A percentile compares a stretch with the other conserved stretches of the same genome.
phyloP scores from a whole-genome alignment of 345 rosid species.

The Populus deltoides region DNA sequence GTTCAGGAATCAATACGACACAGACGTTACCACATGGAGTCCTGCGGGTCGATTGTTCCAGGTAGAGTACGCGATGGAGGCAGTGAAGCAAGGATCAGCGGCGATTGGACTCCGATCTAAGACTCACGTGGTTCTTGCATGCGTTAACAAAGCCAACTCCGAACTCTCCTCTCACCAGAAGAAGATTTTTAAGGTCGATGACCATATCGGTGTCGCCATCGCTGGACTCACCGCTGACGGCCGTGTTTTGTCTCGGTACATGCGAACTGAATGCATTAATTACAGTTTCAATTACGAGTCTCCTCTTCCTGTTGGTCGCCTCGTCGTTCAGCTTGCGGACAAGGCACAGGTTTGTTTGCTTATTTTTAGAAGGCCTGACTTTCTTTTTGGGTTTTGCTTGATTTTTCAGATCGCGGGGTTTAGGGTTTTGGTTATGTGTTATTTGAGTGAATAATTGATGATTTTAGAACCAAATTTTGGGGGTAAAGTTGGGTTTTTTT shows the following conservation, averaged over 20 bases:
- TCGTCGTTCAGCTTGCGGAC: constrained; percentile 93
- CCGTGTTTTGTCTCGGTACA: constrained; percentile 88
- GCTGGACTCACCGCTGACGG: constrained; percentile 99
- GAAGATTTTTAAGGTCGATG: constrained; percentile 98
- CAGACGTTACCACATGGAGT: constrained; percentile 99
- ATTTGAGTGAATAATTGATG: background rate
- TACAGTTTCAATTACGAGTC: constrained; percentile 84
- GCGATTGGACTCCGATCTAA: constrained; percentile 99
- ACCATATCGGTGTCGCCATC: constrained; percentile 95
- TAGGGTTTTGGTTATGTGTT: background rate
- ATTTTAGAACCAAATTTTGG: background rate
- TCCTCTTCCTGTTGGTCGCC: constrained; percentile 94
- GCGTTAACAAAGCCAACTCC: constrained; percentile 87
- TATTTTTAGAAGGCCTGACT: background rate
- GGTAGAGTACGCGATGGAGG: constrained; percentile 99
- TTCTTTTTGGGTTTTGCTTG: background rate
- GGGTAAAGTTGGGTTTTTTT: background rate
- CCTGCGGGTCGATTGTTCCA: constrained; percentile 94
- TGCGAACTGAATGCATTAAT: constrained; percentile 94
- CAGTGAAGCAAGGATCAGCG: constrained; percentile 98
- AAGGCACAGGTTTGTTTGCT: constrained; percentile 77
- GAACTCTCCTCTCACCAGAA: constrained; percentile 97
- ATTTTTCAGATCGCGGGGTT: background rate
- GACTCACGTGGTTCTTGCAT: constrained; percentile 83
- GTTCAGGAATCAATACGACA: constrained; percentile 99